A percentile compares a stretch with the other conserved stretches of the same genome.
Evolutionary conservation across 208 protist species (phyloP).

Genomic region (Crithidia acanthocephali): DNA sequence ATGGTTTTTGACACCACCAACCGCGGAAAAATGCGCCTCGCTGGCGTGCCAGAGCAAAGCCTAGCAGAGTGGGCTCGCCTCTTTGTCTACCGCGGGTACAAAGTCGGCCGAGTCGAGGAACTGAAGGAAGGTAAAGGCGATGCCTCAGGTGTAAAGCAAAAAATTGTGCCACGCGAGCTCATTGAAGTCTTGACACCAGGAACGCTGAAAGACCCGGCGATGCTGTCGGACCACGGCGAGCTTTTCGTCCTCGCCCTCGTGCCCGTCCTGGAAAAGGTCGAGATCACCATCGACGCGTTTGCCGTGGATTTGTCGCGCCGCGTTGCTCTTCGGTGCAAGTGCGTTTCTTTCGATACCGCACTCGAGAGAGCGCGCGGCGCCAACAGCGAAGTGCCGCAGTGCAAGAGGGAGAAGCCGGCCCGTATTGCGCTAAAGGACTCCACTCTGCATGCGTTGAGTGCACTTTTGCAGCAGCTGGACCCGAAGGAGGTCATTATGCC

Average conservation of each 20-base stretch:
- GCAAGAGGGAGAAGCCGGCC: background rate
- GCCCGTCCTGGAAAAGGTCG: constrained; percentile 17
- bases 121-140: constrained; percentile 69
- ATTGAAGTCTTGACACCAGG: constrained; percentile 92
- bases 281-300: constrained; percentile 60
- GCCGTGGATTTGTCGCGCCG: constrained; percentile 85
- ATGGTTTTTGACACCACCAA: constrained; percentile 89
- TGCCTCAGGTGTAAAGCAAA: constrained; percentile 38
- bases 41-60: constrained; percentile 93
- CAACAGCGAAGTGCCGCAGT: background rate
- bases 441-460: constrained; percentile 39
- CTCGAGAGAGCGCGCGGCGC: background rate
- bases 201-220: constrained; percentile 87
- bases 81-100: constrained; percentile 94
- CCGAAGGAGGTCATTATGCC: constrained; percentile 83
- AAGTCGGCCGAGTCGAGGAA: constrained; percentile 94
- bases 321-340: constrained; percentile 72
- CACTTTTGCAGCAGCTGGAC: constrained; percentile 78
- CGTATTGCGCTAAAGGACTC: constrained; percentile 6
- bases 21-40: constrained; percentile 92
- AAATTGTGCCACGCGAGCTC: constrained; percentile 86
- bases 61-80: constrained; percentile 91
- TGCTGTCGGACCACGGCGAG: constrained; percentile 75
- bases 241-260: constrained; percentile 73
- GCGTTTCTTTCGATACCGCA: background rate